Base-by-base conservation (phyloP, 148 eudicot genomes). In the Rhododendron kiyosumense region DNA sequence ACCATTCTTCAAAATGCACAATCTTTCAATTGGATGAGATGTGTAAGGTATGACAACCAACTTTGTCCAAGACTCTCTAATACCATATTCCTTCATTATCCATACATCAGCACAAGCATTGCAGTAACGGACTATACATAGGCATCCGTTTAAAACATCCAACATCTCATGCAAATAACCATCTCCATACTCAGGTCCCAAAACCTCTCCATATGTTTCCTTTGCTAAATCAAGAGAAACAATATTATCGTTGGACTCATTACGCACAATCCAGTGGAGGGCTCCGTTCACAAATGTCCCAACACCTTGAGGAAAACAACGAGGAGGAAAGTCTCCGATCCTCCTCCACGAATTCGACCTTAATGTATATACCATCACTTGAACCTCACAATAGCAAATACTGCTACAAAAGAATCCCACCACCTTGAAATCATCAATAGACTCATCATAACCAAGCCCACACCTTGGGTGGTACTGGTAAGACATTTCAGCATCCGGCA, bases 31-130 rank as follows among this genome's bases (percentile, higher is more conserved):
- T 54, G 13, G 34, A 48, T 67, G 22, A 7, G 20, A 13, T 2
- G 51, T 9, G 69, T 81, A 77, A 4, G 73, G 36, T 13, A 87
- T 83, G 4, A 61, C n/a, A 24, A 76, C 61, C 83, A 83, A 18
- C 85, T 54, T 54, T 15, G 20, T 54, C 61, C 61, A 54, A 54
- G 61, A 54, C 20, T 54, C 61, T 54, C 22, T 13, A 46, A 84
- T 82, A 11, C 88, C 91, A 46, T 87, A 89, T 28, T 77, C 85
- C 61, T 87, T 84, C 91, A 87, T 79, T 4, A 89, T 57, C 91
- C 90, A 90, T 38, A 90, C 38, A 81, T 88, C 89, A 18, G 67
- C 54, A 73, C 61, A 61, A 83, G 36, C 10, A 7, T 36, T 3
- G 1, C 7, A 0, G 76, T 82, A 5, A 41, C 43, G 43, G 43